phyloP scores from a whole-genome alignment of 139 green algal species.

The Haematococcus sp. region DNA sequence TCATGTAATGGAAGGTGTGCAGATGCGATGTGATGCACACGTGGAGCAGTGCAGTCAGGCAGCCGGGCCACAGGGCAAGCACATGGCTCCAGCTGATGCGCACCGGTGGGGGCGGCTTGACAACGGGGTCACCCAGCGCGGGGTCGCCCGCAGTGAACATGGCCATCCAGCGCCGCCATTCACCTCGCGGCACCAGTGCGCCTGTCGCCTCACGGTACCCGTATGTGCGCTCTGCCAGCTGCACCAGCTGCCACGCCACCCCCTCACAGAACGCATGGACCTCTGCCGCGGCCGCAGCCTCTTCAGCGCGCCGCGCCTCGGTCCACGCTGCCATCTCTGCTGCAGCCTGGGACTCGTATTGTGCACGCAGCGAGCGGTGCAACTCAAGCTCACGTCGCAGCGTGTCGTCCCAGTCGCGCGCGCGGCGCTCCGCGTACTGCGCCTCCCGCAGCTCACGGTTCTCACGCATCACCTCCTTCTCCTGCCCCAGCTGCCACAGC shows the following conservation, averaged over 20 bases:
- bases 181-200: conserved; percentile 45
- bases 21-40: too few species aligned
- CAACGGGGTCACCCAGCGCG: conserved; percentile 30
- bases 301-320: conserved; percentile 39
- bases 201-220: conserved; percentile 54
- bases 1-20: too few species aligned
- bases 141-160: conserved; percentile 58
- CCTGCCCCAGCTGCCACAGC: conserved; percentile 55
- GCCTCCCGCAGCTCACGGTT: conserved; percentile 58
- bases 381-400: conserved; percentile 54
- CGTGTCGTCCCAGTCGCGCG: conserved; percentile 53
- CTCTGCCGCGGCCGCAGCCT: conserved; percentile 28
- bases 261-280: conserved; percentile 21
- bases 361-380: conserved; percentile 31
- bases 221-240: conserved; percentile 52
- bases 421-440: conserved; percentile 62
- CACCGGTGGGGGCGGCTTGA: not conserved
- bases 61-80: conserved; percentile 43
- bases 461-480: conserved; percentile 62
- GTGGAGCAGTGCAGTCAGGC: conserved; percentile 17
- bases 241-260: conserved; percentile 57
- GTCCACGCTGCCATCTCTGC: conserved; percentile 49
- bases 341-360: conserved; percentile 34
- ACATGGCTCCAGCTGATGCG: not conserved
- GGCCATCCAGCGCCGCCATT: conserved; percentile 54